Evolutionary conservation across 371 early-diverging fungal genomes (phyloP), one percentile per base, ranked within the genome.

Genomic region (Mortierella sp.): DNA sequence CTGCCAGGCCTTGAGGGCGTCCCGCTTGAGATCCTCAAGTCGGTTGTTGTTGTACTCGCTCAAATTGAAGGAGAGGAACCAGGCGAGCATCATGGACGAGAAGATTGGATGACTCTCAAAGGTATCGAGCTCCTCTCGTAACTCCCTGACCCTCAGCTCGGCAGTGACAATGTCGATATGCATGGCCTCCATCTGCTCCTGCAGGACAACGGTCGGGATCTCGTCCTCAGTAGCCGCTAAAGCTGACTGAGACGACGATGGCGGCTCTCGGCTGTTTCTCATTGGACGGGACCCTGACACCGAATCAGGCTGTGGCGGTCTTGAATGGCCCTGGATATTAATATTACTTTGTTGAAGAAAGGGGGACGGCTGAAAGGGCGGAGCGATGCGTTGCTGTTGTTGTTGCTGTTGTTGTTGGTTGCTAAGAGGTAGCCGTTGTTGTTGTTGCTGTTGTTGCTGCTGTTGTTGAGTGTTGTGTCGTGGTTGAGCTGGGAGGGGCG

Each of bases 151-250:
- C 46, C 85, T 72, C 5, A 74, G 75, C 57, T 85, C 85, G 67
- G 81, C 57, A 1, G 78, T 81, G 6, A 81, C 76, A 46, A 80
- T 80, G 19, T 80, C 81, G 43, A 85, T 76, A 0, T 78, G 61
- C 78, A 85, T 85, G 8, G 78, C 16, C 19, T 85, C 85, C 81
- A 85, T 81, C 51, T 85, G 86, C 57, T 85, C 86, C 75, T 85
- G 81, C 10, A 85, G 81, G 50, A 85, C 86, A 40, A 80, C 54
- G 1, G 86, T 85, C 11, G 86, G 86, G 76, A 85, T 85, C 28
- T 85, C 86, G 50, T 85, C 86, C 8, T 85, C 85, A 1, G 76
- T 19, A 0, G 72, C 61, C 21, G 73, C 51, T 74, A 74, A 26
- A 53, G 69, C 43, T 31, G 76, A 44, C 28, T 71, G 72, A 43